These are phyloP conservation scores for Scorias spongiosa DNA, from an alignment of 2,329 filamentous ascomycete species.

Conservation along the genomic window DNA sequence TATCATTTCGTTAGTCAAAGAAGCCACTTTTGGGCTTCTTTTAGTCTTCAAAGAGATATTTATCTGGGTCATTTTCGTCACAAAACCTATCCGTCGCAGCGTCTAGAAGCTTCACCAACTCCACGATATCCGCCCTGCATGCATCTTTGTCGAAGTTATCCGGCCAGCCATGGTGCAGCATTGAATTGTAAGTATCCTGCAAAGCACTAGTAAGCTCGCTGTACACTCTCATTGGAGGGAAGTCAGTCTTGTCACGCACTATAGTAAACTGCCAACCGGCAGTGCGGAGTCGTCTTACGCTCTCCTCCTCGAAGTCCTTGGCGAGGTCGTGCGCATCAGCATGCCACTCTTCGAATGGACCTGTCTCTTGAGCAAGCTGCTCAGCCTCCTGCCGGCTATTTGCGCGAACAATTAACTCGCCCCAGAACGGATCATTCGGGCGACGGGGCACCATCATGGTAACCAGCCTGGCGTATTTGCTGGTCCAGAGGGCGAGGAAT, in stretches of 20 bases:
- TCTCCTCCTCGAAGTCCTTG: not conserved
- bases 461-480: constrained; percentile 1
- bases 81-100: not conserved
- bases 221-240: not conserved
- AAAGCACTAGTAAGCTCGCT: not conserved
- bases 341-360: not conserved
- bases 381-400: not conserved
- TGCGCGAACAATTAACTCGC: not conserved
- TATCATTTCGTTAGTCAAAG: not conserved
- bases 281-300: not conserved
- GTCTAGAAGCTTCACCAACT: not conserved
- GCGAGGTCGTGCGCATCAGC: not conserved
- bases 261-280: not conserved
- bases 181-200: constrained; percentile 1
- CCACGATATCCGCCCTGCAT: not conserved
- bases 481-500: not conserved
- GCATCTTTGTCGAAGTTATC: constrained; percentile 1
- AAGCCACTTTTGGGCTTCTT: constrained; percentile 1
- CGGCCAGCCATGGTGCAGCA: constrained; percentile 1
- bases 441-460: constrained; percentile 1
- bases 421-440: not conserved
- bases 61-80: constrained; percentile 1
- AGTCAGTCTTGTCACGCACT: not conserved
- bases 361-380: not conserved
- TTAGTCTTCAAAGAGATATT: constrained; percentile 1